phyloP scores from a whole-genome alignment of 1,139 yeast species.

The Pichiaceae sp. region DNA sequence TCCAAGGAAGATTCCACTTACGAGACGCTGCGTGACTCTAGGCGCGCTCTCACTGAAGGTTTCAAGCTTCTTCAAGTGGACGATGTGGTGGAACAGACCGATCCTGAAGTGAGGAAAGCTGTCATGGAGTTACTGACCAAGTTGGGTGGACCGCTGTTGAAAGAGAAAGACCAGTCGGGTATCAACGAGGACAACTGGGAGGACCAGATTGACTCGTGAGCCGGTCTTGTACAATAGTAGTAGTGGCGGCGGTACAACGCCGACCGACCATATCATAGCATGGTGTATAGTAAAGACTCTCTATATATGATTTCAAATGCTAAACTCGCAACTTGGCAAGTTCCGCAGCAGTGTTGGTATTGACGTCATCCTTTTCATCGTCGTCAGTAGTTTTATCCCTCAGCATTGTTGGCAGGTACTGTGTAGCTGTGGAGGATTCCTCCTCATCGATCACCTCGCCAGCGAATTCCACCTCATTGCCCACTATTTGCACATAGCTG shows the following conservation, averaged over 20 bases:
- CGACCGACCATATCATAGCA: too few relatives aligned
- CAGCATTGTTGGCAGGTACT: conserved; percentile 6
- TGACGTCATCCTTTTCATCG: conserved; percentile 1
- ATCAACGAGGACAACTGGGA: conserved; percentile 34
- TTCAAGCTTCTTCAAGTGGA: conserved; percentile 36
- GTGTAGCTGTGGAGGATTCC: conserved; percentile 7
- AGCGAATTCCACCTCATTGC: conserved; percentile 3
- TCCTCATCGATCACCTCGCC: conserved; percentile 10
- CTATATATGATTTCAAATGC: neutral
- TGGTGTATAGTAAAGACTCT: neutral
- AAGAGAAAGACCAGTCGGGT: conserved; percentile 17
- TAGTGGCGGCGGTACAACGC: too few relatives aligned
- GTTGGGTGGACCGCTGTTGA: conserved; percentile 52
- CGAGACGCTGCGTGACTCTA: conserved; percentile 35
- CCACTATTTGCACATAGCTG: conserved; percentile 67
- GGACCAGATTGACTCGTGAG: conserved; percentile 27
- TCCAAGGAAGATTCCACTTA: conserved; percentile 24
- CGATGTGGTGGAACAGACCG: conserved; percentile 40
- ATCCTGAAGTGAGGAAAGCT: conserved; percentile 47
- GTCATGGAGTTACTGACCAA: conserved; percentile 40
- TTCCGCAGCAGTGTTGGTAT: conserved; percentile 7
- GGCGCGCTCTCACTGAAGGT: conserved; percentile 49
- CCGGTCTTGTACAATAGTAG: too few relatives aligned
- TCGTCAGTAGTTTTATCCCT: conserved; percentile 8
- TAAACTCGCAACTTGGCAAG: too few relatives aligned